Evolutionary conservation across 1,284 basidiomycete species (phyloP).

Genomic region (Stygiomarasmius scandens): DNA sequence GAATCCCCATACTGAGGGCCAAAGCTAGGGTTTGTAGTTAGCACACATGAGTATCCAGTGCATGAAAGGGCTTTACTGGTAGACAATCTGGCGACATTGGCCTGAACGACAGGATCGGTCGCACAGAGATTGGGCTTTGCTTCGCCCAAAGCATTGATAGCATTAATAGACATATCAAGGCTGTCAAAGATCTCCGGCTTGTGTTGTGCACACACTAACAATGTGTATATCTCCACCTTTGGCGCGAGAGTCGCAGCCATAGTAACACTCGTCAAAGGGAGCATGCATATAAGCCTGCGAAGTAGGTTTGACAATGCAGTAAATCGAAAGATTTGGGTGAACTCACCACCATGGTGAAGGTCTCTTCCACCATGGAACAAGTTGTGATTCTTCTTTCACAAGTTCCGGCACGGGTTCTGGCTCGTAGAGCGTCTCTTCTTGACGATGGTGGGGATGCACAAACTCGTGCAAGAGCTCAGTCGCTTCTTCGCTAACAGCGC

Average conservation of each 20-base stretch:
- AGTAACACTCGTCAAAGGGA: slow-evolving; percentile 57
- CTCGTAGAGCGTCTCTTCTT: slow-evolving; percentile 40
- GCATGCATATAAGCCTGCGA: slow-evolving; percentile 56
- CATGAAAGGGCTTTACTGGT: slow-evolving; percentile 46
- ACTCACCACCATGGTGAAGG: slow-evolving; percentile 72
- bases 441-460: slow-evolving; percentile 41
- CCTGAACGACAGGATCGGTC: slow-evolving; percentile 72
- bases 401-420: slow-evolving; percentile 24
- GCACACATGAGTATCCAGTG: neutral
- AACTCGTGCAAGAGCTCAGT: slow-evolving; percentile 52
- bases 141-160: too few relatives aligned
- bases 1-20: slow-evolving; percentile 69
- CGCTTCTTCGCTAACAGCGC: slow-evolving; percentile 46
- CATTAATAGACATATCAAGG: slow-evolving; percentile 16
- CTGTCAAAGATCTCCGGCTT: slow-evolving; percentile 50
- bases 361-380: slow-evolving; percentile 66
- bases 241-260: slow-evolving; percentile 62
- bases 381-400: slow-evolving; percentile 30
- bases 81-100: slow-evolving; percentile 67
- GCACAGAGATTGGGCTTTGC: slow-evolving; percentile 49
- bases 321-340: neutral
- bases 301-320: neutral
- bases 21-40: slow-evolving; percentile 45
- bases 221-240: slow-evolving; percentile 64
- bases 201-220: slow-evolving; percentile 55